Percentiles rank a stretch among this genome's conserved stretches.
Conservation (phyloP, 2,329 filamentous ascomycete genomes). For the Dissoconium aciculare region DNA sequence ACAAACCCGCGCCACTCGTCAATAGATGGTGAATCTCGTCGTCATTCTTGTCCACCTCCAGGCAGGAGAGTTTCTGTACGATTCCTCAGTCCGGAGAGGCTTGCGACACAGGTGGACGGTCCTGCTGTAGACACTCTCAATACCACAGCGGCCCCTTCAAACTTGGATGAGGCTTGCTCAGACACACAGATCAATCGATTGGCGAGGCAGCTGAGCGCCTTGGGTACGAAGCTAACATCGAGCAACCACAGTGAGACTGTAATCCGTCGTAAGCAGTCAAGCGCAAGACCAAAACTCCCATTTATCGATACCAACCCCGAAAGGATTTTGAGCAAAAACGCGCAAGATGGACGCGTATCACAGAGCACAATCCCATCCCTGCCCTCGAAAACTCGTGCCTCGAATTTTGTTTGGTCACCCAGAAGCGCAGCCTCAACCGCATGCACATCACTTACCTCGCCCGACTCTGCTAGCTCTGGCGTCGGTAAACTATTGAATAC, state of each 20-base stretch:
- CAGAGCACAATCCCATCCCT: conserved; percentile 11
- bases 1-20: conserved; percentile 3
- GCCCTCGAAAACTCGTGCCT: conserved; percentile 5
- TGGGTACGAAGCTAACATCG: conserved; percentile 14
- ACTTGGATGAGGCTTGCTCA: conserved; percentile 4
- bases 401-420: conserved; percentile 16
- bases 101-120: conserved; percentile 14
- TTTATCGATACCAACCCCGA: conserved; percentile 11
- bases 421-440: conserved; percentile 21
- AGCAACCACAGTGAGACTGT: conserved; percentile 14
- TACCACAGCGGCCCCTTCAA: conserved; percentile 2
- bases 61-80: conserved; percentile 17
- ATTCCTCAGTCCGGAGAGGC: conserved; percentile 9
- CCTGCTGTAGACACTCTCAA: conserved; percentile 3
- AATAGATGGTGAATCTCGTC: conserved; percentile 7
- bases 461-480: conserved; percentile 12
- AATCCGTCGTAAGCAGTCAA: conserved; percentile 14
- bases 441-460: conserved; percentile 20
- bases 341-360: conserved; percentile 8
- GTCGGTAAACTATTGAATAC: conserved; percentile 16
- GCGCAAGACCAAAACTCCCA: conserved; percentile 14
- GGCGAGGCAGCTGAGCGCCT: conserved; percentile 10
- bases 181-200: conserved; percentile 6
- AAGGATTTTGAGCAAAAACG: conserved; percentile 5
- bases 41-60: conserved; percentile 1